phyloP scores from a whole-genome alignment of 257 asterid species.

The Salvia hispanica region DNA sequence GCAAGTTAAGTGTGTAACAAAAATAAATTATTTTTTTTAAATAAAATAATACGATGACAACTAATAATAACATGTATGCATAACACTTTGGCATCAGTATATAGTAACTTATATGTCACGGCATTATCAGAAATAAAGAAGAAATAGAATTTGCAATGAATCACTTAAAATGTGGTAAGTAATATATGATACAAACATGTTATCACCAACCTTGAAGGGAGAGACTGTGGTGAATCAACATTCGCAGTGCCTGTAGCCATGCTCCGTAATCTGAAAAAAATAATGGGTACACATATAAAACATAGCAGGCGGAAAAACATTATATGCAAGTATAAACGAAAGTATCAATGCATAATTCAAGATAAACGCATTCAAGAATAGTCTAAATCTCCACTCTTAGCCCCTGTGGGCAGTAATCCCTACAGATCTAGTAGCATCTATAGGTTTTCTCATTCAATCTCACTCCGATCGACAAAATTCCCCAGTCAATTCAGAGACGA shows the following conservation, averaged over 20 bases:
- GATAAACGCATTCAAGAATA: not conserved
- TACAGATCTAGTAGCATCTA: not conserved
- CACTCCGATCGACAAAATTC: no score
- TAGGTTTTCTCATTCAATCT: not conserved
- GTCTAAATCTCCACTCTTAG: not conserved
- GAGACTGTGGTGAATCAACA: not conserved
- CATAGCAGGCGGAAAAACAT: not conserved
- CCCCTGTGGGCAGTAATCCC: not conserved
- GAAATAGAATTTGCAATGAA: not conserved
- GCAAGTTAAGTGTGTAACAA: not conserved
- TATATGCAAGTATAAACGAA: not conserved
- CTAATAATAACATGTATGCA: not conserved
- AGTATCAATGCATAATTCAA: not conserved
- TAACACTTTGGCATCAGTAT: not conserved
- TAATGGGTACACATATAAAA: no score
- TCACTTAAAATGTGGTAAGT: not conserved
- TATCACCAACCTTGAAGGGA: constrained; percentile 14
- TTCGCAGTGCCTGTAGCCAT: constrained; percentile 7
- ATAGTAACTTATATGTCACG: not conserved
- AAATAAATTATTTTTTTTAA: not conserved
- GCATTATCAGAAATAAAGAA: no score
- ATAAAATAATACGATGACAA: not conserved
- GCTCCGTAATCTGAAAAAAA: not conserved
- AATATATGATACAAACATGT: not conserved
- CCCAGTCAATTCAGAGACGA: no score